phyloP scores from a whole-genome alignment of 2,329 filamentous ascomycete genomes.

The Epichloe baconii region DNA sequence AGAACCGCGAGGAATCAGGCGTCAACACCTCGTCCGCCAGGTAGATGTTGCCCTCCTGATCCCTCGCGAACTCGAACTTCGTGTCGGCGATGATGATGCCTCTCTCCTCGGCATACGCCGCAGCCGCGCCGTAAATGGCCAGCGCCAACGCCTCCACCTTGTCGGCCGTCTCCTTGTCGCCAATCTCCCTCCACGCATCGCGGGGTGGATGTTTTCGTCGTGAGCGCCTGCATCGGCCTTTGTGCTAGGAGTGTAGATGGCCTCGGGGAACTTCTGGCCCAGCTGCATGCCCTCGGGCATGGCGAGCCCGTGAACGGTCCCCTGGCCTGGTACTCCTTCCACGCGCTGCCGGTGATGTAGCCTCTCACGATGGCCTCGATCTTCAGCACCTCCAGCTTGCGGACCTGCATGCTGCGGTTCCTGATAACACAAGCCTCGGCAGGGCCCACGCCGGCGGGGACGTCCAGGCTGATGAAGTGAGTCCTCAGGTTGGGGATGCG shows the following conservation, averaged over 20 bases:
- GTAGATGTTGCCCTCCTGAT: conserved; percentile 33
- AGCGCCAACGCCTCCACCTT: conserved; percentile 20
- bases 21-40: conserved; percentile 73
- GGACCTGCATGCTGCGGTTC: conserved; percentile 65
- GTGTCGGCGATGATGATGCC: conserved; percentile 29
- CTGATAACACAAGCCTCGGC: conserved; percentile 36
- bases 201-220: conserved; percentile 74
- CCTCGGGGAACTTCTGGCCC: conserved; percentile 53
- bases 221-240: conserved; percentile 71
- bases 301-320: conserved; percentile 68
- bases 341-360: conserved; percentile 78
- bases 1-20: conserved; percentile 76
- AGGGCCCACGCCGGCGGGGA: conserved; percentile 21
- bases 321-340: conserved; percentile 56
- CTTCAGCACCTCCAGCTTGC: conserved; percentile 27
- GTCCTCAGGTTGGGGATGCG: conserved; percentile 35
- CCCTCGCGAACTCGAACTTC: conserved; percentile 34
- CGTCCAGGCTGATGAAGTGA: conserved; percentile 36
- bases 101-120: conserved; percentile 41
- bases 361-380: conserved; percentile 49
- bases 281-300: conserved; percentile 56
- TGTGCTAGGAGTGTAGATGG: conserved; percentile 60
- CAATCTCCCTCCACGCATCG: conserved; percentile 35
- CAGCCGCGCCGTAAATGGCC: conserved; percentile 29
- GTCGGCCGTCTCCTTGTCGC: conserved; percentile 19